Base-by-base conservation (phyloP, 192 early-diverging fungal genomes). In the Spizellomyces punctatus region DNA sequence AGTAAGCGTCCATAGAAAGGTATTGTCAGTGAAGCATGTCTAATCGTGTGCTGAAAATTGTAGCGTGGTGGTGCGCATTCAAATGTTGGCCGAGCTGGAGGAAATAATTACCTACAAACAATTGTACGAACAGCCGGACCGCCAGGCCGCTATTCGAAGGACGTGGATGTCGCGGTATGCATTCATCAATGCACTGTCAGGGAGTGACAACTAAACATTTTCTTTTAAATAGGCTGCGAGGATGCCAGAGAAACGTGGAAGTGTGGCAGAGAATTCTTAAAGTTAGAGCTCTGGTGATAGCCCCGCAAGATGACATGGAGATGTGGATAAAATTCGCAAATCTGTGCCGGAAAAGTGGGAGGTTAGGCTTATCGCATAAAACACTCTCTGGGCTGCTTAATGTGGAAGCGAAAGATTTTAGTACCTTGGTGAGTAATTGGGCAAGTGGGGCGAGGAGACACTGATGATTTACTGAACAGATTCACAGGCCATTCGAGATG, bases 41-140 rank as follows among this genome's bases (percentile, higher is more conserved):
- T 2, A 45, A 9, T 78, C 56, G 77, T 80, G 16, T 66, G 17
- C 68, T 1, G 10, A 10, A 14, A 42, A 22, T 17, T 64, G 54
- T 17, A 86, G 85, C 57, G 82, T 89, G 45, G 89, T 98, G 6
- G 94, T 99, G 12, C 90, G 93, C 49, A 93, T 95, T 55, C 97
- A 99, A 79, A 92, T 99, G 96, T 89, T 99, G 69, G 92, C 94
- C 0, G 97, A 99, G 76, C 77, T 99, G 60, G 97, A 99, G 75
- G 97, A 99, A 77, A 94, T 96, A 57, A 94, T 99, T 36, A 78
- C 83, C 0, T 99, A 95, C 75, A 96, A 95, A 71, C 89, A 91
- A 54, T 80, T 86, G 9, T 81, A 90, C 36, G 92, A 97, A 64
- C 89, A 95, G 36, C 85, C 88, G 0, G 90, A 97, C 63, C 81